Base-by-base conservation (phyloP, 1,284 basidiomycete genomes). In the Sanguinoderma infundibulare region DNA sequence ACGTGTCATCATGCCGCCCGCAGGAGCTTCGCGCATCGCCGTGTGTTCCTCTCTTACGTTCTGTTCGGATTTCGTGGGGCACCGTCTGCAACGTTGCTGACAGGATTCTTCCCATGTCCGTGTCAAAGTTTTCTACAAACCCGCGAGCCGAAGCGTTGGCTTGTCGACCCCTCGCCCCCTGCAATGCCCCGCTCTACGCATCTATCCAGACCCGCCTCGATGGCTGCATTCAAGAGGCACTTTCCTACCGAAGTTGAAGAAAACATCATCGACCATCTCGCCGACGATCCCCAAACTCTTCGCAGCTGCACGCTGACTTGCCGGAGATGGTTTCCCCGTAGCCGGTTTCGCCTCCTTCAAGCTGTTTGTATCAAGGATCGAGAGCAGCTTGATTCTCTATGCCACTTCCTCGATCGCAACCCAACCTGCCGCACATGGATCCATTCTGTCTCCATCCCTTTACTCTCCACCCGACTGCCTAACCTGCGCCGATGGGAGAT, bases 221-320 rank as follows among this genome's bases (percentile, higher is more conserved):
- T 42, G 22, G 14, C 22, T 24, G 12, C 34, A 7, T 38, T 34
- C 58, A 63, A 39, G 42, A 64, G 44, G 28, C 5, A 22, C 12
- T 47, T 47, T 30, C 44, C 44, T 30, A 44, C 50, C 44, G 53
- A 44, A 47, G 53, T 53, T 60, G 84, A 90, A 81, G 87, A 82
- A 67, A 83, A 85, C 72, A 95, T 55, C 40, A 39, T 39, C 5
- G 26, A 52, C n/a, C 50, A 24, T n/a, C 32, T 52, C 12, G 26
- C 44, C 2, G 44, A 22, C 44, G 12, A 24, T 14, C 24, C 44
- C 26, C 26, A 10, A 15, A n/a, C 44, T 4, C 44, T 47, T 15
- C 12, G 22, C 44, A 30, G 9, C 14, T 47, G 44, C 12, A 5
- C 44, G 2, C 44, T 30, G 22, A 47, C 44, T n/a, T 47, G 44